Percentiles rank a stretch among this genome's conserved stretches.
These are phyloP conservation scores for Fagopyrum esculentum DNA, from an alignment of 148 eudicot genomes.

Conservation along the genomic window DNA sequence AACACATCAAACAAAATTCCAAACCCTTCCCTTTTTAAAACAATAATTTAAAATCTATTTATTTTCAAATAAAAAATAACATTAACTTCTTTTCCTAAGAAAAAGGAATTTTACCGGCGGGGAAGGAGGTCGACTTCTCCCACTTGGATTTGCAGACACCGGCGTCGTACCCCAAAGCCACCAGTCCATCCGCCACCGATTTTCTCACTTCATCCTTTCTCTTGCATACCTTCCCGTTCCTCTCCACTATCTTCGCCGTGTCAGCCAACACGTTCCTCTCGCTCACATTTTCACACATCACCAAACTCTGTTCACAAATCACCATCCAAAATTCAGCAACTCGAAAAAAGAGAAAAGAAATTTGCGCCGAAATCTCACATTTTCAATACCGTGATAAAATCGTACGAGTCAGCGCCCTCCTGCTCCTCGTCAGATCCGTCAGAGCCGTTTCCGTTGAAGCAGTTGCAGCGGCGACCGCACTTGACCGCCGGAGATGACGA, in stretches of 20 bases:
- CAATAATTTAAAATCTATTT: not conserved
- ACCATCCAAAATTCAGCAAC: not conserved
- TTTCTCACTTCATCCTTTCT: conserved; percentile 51
- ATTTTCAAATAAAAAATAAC: not conserved
- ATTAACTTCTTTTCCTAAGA: not conserved
- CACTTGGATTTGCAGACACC: conserved; percentile 80
- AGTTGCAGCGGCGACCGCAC: conserved; percentile 54
- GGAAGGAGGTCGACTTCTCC: conserved; percentile 70
- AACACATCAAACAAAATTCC: not conserved
- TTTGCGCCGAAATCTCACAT: not conserved
- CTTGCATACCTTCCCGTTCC: conserved; percentile 51
- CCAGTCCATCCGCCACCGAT: conserved; percentile 53
- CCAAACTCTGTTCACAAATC: conserved; percentile 47
- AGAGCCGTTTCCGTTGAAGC: conserved; percentile 54
- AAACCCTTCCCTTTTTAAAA: not conserved
- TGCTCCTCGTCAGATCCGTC: conserved; percentile 56
- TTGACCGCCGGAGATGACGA: conserved; percentile 15
- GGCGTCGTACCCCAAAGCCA: conserved; percentile 54
- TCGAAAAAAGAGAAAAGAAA: not conserved
- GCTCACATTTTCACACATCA: conserved; percentile 41
- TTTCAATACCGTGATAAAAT: conserved; percentile 51
- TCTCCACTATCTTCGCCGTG: conserved; percentile 58
- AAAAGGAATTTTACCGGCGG: conserved; percentile 50
- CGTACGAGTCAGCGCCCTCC: conserved; percentile 39
- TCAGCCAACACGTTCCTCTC: conserved; percentile 78